Base-by-base conservation (phyloP, 768 basidiomycete species). In the Rhodotorula sphaerocarpa region DNA sequence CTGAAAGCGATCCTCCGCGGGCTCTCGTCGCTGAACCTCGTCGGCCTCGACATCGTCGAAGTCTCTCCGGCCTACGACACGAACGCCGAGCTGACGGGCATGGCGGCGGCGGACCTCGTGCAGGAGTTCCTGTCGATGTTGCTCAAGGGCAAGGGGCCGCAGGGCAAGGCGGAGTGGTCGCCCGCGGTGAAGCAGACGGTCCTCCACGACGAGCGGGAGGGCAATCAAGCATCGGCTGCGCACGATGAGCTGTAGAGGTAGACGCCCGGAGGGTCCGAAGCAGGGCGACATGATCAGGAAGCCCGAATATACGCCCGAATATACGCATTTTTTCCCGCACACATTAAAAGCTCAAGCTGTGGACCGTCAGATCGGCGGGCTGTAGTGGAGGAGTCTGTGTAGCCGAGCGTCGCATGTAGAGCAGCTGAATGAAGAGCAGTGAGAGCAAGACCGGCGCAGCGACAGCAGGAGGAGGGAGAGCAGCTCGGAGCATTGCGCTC, bases 1-100 rank as follows among this genome's bases (percentile, higher is more conserved):
- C 79, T 87, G 45, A 88, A 88, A 70, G 81, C 86, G 41, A 86
- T 88, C 69, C 79, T 89, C 54, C 82, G 88, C 61, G 88, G 88
- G 20, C 78, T 90, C 18, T 82, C 82, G 3, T 87, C 87, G 7
- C 76, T 90, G 39, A 87, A 88, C 73, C 83, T 88, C 59, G 83
- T 89, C 39, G 86, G 85, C 34, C 82, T 82, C 12, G 86, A 87
- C 70, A 75, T 87, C 54, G 84, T 87, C 33, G 86, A 86, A 73
- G 86, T 88, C 34, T 76, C 85, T 2, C 86, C 86, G 15, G 82
- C 84, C 7, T 69, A 59, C 63, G 67, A 69, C 54, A 62, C 59
- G 23, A 62, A 62, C 46, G 63, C 67, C 36, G 67, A 69, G 30
- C 23, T 69, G 27, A 69, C 67, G 36, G 54, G 31, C 5, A 55